Evolutionary conservation across 73 alveolate genomes (phyloP).

Genomic region (Blepharisma stoltei): DNA sequence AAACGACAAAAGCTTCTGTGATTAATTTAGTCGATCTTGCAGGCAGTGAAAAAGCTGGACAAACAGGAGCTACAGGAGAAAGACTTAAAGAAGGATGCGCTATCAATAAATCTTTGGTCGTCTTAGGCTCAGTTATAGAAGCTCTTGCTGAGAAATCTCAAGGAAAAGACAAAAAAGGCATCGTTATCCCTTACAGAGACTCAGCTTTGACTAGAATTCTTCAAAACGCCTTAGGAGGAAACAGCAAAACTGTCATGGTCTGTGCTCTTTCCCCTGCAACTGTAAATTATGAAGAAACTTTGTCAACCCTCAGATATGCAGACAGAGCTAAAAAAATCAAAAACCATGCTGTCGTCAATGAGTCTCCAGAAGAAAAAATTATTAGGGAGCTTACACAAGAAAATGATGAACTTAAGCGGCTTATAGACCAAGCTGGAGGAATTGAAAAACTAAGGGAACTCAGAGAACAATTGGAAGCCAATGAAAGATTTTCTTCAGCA

Average conservation of each 20-base stretch:
- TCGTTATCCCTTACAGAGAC: conserved; percentile 97
- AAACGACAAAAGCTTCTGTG: conserved; percentile 82
- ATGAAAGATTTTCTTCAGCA: background rate
- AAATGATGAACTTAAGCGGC: conserved; percentile 76
- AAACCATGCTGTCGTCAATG: conserved; percentile 90
- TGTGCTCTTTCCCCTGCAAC: conserved; percentile 99
- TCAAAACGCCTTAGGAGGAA: conserved; percentile 98
- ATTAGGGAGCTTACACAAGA: conserved; percentile 89
- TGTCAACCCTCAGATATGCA: conserved; percentile 97
- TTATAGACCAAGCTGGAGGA: conserved; percentile 36
- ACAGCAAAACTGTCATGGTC: conserved; percentile 97
- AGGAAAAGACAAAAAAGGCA: conserved; percentile 70
- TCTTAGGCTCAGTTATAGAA: conserved; percentile 87
- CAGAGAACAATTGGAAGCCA: conserved; percentile 42
- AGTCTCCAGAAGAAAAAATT: conserved; percentile 78
- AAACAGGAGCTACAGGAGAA: conserved; percentile 99
- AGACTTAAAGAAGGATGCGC: conserved; percentile 99
- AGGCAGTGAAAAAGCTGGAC: conserved; percentile 97
- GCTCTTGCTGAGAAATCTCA: conserved; percentile 91
- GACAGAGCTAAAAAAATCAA: conserved; percentile 93
- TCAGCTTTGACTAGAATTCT: conserved; percentile 96
- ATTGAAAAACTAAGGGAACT: background rate
- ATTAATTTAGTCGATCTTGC: conserved; percentile 98
- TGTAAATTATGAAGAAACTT: conserved; percentile 95
- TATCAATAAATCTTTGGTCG: conserved; percentile 88